phyloP scores from a whole-genome alignment of 257 asterid species.

The Capsicum baccatum region DNA sequence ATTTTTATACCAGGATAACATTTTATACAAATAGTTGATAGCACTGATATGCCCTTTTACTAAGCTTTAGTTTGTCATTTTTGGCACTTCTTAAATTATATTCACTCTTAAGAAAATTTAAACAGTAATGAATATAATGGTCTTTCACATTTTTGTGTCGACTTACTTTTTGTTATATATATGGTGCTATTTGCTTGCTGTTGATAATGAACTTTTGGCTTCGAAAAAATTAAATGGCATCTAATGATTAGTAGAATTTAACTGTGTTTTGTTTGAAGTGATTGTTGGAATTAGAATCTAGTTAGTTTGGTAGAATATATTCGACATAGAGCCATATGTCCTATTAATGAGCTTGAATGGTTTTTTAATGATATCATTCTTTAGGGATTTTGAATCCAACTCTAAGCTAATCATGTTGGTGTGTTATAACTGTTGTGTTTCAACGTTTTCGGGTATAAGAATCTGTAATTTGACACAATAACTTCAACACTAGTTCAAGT shows the following conservation, averaged over 20 bases:
- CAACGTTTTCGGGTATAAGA: no score
- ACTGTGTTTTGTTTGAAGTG: constrained; percentile 31
- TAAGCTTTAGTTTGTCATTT: constrained; percentile 38
- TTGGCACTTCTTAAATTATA: not conserved
- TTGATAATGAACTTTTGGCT: not conserved
- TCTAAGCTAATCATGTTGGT: not conserved
- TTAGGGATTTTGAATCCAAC: not conserved
- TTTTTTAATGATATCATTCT: constrained; percentile 1
- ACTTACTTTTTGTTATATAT: not conserved
- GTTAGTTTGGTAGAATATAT: not conserved
- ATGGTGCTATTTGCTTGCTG: not conserved
- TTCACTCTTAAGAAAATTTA: constrained; percentile 4
- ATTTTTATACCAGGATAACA: no score
- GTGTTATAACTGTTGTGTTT: no score
- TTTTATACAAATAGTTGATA: not conserved
- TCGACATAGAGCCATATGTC: constrained; percentile 39
- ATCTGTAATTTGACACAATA: no score
- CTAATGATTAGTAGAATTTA: constrained; percentile 16
- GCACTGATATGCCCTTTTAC: constrained; percentile 28
- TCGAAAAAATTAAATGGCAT: not conserved
- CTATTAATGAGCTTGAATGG: constrained; percentile 50
- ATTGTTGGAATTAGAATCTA: not conserved
- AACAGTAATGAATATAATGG: not conserved
- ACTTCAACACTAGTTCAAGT: no score
- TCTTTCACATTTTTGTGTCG: not conserved